These are phyloP conservation scores for Xylariaceae sp. DNA, from an alignment of 2,329 filamentous ascomycete genomes.

Conservation along the genomic window DNA sequence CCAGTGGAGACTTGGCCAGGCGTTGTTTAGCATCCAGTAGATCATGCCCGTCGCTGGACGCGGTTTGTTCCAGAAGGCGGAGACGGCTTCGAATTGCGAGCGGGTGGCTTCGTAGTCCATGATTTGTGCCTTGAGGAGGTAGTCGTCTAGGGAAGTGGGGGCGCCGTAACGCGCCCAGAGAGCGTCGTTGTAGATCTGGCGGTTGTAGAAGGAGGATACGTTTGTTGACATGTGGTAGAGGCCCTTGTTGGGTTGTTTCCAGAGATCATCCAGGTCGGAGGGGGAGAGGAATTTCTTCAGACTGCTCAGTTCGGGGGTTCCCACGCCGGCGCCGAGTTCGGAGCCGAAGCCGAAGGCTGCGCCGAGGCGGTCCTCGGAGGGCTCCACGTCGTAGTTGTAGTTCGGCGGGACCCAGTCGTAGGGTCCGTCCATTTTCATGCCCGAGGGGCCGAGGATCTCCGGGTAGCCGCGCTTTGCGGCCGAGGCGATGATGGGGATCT, in stretches of 20 bases:
- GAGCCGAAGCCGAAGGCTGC: conserved; percentile 60
- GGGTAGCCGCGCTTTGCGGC: conserved; percentile 52
- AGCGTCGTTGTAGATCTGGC: conserved; percentile 53
- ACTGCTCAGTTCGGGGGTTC: conserved; percentile 53
- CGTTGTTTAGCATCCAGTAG: conserved; percentile 64
- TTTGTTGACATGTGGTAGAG: conserved; percentile 57
- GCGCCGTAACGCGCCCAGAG: conserved; percentile 49
- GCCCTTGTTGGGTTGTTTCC: conserved; percentile 47
- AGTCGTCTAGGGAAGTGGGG: conserved; percentile 50
- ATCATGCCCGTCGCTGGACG: conserved; percentile 55
- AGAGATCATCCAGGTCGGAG: conserved; percentile 49
- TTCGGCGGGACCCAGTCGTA: conserved; percentile 63
- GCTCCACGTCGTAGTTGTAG: conserved; percentile 53
- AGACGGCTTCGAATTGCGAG: conserved; percentile 53
- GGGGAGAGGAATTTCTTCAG: conserved; percentile 49
- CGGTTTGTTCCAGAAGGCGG: conserved; percentile 43
- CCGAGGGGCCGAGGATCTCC: conserved; percentile 46
- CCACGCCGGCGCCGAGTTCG: conserved; percentile 57
- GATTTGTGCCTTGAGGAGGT: conserved; percentile 55
- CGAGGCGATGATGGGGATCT: conserved; percentile 52
- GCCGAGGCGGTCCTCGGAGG: conserved; percentile 39
- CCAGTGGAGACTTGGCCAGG: conserved; percentile 62
- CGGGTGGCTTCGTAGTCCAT: conserved; percentile 60
- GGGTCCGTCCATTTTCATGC: conserved; percentile 62
- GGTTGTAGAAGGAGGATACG: conserved; percentile 49